Evolutionary conservation across 805 yeast species (phyloP).

Genomic region (Starmerella kuoi): DNA sequence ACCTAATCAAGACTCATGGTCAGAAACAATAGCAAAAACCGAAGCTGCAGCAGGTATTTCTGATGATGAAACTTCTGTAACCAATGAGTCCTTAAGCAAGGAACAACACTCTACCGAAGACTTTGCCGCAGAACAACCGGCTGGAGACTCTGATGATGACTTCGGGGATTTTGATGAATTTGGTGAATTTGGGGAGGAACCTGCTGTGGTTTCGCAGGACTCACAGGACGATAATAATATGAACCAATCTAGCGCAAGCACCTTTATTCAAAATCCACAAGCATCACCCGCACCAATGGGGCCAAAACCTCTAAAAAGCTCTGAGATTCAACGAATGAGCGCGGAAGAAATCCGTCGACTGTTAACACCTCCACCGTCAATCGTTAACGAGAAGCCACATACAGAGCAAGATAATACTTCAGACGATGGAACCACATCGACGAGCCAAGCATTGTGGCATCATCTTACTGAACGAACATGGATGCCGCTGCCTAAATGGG

Average conservation of each 20-base stretch:
- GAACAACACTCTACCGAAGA: too few species aligned
- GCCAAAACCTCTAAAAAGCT: neutral
- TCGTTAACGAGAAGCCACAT: neutral
- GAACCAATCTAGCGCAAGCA: too few species aligned
- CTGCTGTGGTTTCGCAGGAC: too few species aligned
- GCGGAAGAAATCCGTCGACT: slow-evolving; percentile 4
- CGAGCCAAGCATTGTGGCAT: slow-evolving; percentile 31
- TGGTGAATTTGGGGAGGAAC: neutral
- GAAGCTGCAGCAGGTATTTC: too few species aligned
- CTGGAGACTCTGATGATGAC: slow-evolving; percentile 18
- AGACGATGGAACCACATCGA: slow-evolving; percentile 16
- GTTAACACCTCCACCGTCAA: slow-evolving; percentile 7
- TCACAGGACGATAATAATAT: too few species aligned
- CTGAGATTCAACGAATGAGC: neutral
- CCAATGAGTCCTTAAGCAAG: too few species aligned
- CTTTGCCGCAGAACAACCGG: too few species aligned
- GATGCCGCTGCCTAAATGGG: slow-evolving; percentile 56
- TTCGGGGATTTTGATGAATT: slow-evolving; percentile 30
- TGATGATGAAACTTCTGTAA: too few species aligned
- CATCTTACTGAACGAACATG: slow-evolving; percentile 40
- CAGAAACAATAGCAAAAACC: too few species aligned
- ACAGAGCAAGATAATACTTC: neutral
- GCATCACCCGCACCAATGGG: too few species aligned
- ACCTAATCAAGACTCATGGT: too few species aligned
- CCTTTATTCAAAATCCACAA: too few species aligned